These are phyloP conservation scores for Phytopythium vexans DNA, from an alignment of 352 stramenopile species.

Conservation along the genomic window DNA sequence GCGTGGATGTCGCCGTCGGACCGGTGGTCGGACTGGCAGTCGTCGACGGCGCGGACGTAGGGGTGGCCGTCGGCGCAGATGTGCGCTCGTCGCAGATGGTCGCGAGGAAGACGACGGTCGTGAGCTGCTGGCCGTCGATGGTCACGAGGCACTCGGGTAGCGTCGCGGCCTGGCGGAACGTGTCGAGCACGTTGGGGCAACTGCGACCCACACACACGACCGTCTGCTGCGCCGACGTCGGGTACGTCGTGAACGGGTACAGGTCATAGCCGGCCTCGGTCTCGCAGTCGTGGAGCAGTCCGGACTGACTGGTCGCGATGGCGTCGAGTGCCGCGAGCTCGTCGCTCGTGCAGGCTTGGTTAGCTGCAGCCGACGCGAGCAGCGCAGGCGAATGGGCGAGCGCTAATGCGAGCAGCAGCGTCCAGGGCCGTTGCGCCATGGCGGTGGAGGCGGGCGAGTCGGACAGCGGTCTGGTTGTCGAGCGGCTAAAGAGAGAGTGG, in stretches of 20 bases:
- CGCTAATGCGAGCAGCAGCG: constrained; percentile 3
- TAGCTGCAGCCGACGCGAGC: background rate
- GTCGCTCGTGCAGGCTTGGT: constrained; percentile 5
- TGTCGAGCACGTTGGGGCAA: constrained; percentile 21
- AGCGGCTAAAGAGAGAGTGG: background rate
- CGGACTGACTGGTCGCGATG: constrained; percentile 3
- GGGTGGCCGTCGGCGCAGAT: background rate
- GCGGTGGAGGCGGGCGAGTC: no score
- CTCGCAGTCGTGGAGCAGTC: constrained; percentile 23
- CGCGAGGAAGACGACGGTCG: constrained; percentile 15
- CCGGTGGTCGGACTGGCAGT: background rate
- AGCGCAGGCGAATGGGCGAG: constrained; percentile 2
- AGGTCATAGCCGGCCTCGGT: constrained; percentile 25
- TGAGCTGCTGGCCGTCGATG: constrained; percentile 15
- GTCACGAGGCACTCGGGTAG: constrained; percentile 18
- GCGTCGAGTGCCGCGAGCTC: constrained; percentile 12
- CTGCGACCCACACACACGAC: constrained; percentile 27
- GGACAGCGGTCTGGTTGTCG: background rate
- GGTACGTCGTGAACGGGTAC: constrained; percentile 24
- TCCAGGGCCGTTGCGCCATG: background rate
- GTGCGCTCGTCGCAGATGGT: constrained; percentile 14
- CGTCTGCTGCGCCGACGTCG: constrained; percentile 16
- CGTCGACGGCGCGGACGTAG: background rate
- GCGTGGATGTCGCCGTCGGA: background rate
- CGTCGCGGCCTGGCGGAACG: constrained; percentile 9